Evolutionary conservation across 1,284 basidiomycete genomes (phyloP), one percentile per base, ranked within the genome.

Genomic region (Cerioporus squamosus): DNA sequence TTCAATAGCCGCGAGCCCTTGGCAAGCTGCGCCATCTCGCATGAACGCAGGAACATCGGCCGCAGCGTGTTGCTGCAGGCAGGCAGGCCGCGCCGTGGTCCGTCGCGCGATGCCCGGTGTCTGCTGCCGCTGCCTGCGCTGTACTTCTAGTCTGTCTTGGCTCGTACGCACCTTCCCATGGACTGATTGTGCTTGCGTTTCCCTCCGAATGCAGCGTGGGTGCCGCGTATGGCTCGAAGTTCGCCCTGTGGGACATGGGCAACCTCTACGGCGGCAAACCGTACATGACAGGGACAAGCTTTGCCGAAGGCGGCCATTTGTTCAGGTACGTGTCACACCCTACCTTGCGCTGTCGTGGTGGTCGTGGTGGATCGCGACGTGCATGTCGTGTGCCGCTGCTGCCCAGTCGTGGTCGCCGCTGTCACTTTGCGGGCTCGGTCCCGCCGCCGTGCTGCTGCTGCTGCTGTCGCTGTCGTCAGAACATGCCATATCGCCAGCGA

Each of bases 261-360:
- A 82, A 83, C 64, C 73, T 91, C 39, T 80, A 82, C 49, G 91
- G 91, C 39, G 90, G 91, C 17, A 87, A 89, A 64, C 91, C 91
- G 1, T 75, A 77, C 59, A 72, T 80, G 20, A 78, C 81, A 12
- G 87, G 86, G 2, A 73, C 75, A 52, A 86, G 80, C 66, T 89
- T 90, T 62, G 75, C 83, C 31, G 86, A 90, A 62, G 88, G 87
- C 2, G 83, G 84, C 2, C 76, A 84, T 61, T 75, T 79, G 47
- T 92, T 93, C 74, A 81, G 90, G 90, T 88, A 72, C 40, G 75
- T 71, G n/a, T n/a, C n/a, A 31, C 39, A 12, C 53, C 31, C 43
- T 9, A 44, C 46, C 59, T 47, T 43, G 45, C 31, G 53, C 49
- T 17, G 36, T 63, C 54, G 49, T 55, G 46, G 8, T n/a, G 8